Evolutionary conservation across 176 grass and related monocot species (phyloP), one percentile per base, ranked within the genome.

Genomic region (Aegilops bicornis): DNA sequence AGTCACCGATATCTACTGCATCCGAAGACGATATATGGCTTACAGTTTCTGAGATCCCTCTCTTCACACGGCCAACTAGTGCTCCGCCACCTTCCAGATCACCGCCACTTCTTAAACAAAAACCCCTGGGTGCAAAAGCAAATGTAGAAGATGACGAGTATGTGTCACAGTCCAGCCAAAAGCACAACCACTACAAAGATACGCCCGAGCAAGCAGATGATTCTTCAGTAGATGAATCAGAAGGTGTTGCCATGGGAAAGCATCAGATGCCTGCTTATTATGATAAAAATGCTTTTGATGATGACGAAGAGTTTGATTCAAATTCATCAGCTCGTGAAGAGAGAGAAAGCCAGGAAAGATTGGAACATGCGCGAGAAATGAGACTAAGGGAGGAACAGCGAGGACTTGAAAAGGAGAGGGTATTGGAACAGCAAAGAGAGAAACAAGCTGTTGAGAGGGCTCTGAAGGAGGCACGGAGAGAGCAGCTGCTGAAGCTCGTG

Each of bases 1-100:
- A 90, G 84, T 92, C 91, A 72, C 90, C 93, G 12, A 79, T 81
- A 29, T 90, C 88, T 83, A 87, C 79, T 84, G 94, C 91, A 82
- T 92, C 90, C 13, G 83, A 84, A 85, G 94, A 92, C 68, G 97
- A 94, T 76, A 50, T 96, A 91, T 99, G 97, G 97, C 87, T 99
- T 86, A 93, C 94, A 88, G 89, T 99, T 96, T 91, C 85, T 83
- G 97, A 99, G 88, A 96, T 99, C 87, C 94, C 94, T 31, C 94
- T 99, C 64, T 94, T 92, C 80, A 99, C 97, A 47, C 84, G 58
- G 62, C 94, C 94, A 80, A 96, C 94, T 76, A 96, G 31, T 91
- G 94, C 94, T 81, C 90, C 92, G 23, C 92, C 97, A 61, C 97
- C 97, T 85, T 96, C 92, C 24, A 91, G 94, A 80, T 84, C 85